These are phyloP conservation scores for Boletellus ananas DNA, from an alignment of 768 basidiomycete species.

Conservation along the genomic window DNA sequence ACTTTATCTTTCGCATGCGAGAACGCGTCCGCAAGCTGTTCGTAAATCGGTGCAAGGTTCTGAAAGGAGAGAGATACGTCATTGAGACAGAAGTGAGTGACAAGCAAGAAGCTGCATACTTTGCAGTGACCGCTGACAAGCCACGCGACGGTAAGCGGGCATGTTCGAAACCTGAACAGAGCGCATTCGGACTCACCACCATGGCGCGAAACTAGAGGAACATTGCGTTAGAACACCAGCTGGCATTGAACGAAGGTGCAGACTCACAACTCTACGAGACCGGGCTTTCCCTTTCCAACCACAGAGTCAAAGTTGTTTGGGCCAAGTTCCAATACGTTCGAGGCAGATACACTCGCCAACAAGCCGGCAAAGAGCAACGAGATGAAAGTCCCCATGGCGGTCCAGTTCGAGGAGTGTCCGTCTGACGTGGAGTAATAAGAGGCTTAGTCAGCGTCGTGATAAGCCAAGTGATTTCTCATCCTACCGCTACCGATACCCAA, in stretches of 20 bases:
- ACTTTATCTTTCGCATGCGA: constrained; percentile 76
- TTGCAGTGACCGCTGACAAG: constrained; percentile 77
- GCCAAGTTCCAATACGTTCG: constrained; percentile 79
- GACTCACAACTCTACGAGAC: constrained; percentile 87
- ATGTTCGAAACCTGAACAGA: background rate
- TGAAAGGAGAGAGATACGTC: constrained; percentile 26
- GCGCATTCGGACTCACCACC: constrained; percentile 59
- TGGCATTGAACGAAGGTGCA: background rate
- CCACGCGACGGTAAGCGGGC: constrained; percentile 1
- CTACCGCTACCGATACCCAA: background rate
- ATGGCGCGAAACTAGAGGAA: constrained; percentile 69
- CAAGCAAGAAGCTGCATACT: constrained; percentile 36
- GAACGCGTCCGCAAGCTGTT: constrained; percentile 88
- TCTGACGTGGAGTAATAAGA: constrained; percentile 29
- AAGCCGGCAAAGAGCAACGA: constrained; percentile 55
- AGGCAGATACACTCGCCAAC: constrained; percentile 56
- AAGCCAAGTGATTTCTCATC: background rate
- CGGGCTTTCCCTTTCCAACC: constrained; percentile 77
- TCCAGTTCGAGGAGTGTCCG: background rate
- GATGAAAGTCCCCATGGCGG: constrained; percentile 56
- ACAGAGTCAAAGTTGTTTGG: constrained; percentile 71
- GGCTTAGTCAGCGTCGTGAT: constrained; percentile 23
- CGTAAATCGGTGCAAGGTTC: constrained; percentile 87
- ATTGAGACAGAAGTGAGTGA: background rate
- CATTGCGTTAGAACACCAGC: constrained; percentile 1